Percentiles rank a stretch among this genome's conserved stretches.
Evolutionary conservation across 768 basidiomycete genomes (phyloP).

Genomic region (Hypholoma fasciculare): DNA sequence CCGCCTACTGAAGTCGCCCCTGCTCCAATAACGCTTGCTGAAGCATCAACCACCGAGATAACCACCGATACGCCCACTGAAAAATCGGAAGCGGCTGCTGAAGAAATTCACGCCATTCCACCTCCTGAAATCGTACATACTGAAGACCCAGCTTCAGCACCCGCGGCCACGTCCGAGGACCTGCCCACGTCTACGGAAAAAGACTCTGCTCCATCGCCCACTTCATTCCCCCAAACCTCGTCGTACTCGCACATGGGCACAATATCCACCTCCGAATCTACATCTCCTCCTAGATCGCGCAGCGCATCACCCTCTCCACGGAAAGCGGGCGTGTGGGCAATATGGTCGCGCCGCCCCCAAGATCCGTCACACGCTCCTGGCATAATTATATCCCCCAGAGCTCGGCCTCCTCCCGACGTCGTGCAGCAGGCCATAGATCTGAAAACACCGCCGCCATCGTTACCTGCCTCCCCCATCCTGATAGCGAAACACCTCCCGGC

Average conservation of each 20-base stretch:
- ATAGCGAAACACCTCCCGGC: not conserved
- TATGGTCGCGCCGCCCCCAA: slow-evolving; percentile 73
- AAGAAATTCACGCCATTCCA: too few relatives aligned
- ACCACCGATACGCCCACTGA: not conserved
- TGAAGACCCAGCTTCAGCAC: not conserved
- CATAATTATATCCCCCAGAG: slow-evolving; percentile 67
- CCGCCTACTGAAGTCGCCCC: slow-evolving; percentile 2
- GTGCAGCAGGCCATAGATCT: slow-evolving; percentile 54
- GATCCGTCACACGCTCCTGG: slow-evolving; percentile 66
- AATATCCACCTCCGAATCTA: slow-evolving; percentile 21
- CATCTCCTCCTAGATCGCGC: slow-evolving; percentile 5
- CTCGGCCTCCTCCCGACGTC: slow-evolving; percentile 61
- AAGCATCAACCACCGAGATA: not conserved
- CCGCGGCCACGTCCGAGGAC: not conserved
- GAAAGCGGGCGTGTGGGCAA: slow-evolving; percentile 42
- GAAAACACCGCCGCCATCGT: slow-evolving; percentile 44
- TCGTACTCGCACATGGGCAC: slow-evolving; percentile 28
- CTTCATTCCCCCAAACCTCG: slow-evolving; percentile 13
- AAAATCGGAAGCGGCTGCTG: not conserved
- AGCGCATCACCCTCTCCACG: slow-evolving; percentile 5
- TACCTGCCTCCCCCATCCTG: slow-evolving; percentile 3
- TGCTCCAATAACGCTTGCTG: not conserved
- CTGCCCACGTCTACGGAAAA: not conserved
- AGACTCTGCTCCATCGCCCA: not conserved
- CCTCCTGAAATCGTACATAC: slow-evolving; percentile 1